These are phyloP conservation scores for Blastocladiella emersonii DNA, from an alignment of 371 early-diverging fungal genomes.

Conservation along the genomic window DNA sequence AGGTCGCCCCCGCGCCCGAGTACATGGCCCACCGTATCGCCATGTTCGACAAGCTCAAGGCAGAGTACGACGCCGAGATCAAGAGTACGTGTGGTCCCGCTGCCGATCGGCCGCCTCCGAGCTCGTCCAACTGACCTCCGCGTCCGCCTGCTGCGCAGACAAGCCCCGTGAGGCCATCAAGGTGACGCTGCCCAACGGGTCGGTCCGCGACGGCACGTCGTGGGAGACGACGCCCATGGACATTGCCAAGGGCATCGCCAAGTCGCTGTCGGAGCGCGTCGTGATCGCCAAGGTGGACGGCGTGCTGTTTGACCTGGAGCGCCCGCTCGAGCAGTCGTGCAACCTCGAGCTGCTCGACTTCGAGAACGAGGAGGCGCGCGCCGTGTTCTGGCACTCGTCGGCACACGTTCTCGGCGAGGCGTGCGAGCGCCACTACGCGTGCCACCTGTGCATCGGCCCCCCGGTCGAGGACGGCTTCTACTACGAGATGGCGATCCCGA, in stretches of 20 bases:
- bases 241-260: constrained; percentile 74
- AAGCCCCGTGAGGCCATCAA: constrained; percentile 67
- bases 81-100: constrained; percentile 52
- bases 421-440: constrained; percentile 89
- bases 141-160: too few relatives aligned
- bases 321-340: constrained; percentile 74
- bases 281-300: constrained; percentile 94
- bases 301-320: constrained; percentile 79
- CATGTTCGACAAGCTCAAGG: constrained; percentile 79
- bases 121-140: not conserved
- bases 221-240: constrained; percentile 96
- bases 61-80: constrained; percentile 56
- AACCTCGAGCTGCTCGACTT: constrained; percentile 88
- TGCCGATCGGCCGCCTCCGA: too few relatives aligned
- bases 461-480: constrained; percentile 98
- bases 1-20: constrained; percentile 46
- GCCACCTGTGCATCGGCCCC: constrained; percentile 96
- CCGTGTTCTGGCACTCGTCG: constrained; percentile 99
- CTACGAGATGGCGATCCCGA: constrained; percentile 88
- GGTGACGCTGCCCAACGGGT: constrained; percentile 83
- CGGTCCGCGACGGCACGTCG: constrained; percentile 64
- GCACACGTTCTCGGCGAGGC: constrained; percentile 99
- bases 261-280: constrained; percentile 77
- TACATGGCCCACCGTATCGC: constrained; percentile 76
- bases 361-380: constrained; percentile 73